These are phyloP conservation scores for Trichoderma sp. DNA, from an alignment of 2,329 filamentous ascomycete genomes.

Conservation along the genomic window DNA sequence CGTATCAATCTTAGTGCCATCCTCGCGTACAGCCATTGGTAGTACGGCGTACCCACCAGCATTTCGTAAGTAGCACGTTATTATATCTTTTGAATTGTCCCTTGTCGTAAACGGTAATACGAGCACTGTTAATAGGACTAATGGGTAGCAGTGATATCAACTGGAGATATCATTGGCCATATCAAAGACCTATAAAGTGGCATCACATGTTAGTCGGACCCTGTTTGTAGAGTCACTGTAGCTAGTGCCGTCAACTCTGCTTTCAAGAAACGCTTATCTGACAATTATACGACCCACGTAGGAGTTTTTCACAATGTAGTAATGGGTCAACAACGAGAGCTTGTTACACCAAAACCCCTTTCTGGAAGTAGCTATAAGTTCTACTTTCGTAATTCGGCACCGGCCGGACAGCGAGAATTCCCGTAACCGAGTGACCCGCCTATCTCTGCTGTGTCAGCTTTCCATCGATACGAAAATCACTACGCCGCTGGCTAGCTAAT, in stretches of 20 bases:
- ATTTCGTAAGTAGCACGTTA: not conserved
- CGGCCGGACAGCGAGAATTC: not conserved
- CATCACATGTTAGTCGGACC: no score
- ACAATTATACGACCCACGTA: not conserved
- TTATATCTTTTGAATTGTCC: not conserved
- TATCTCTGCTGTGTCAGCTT: not conserved
- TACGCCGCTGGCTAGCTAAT: not conserved
- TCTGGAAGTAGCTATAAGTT: not conserved
- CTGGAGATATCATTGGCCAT: no score
- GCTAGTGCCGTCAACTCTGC: no score
- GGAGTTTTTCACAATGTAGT: not conserved
- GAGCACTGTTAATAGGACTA: not conserved
- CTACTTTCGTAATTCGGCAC: not conserved
- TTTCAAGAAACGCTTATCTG: no score
- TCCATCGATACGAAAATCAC: not conserved
- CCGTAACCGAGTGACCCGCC: not conserved
- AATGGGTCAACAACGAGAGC: not conserved
- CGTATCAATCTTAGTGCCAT: not conserved
- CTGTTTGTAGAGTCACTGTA: no score
- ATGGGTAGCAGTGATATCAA: no score
- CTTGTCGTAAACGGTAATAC: not conserved
- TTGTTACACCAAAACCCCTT: not conserved
- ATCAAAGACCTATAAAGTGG: no score
- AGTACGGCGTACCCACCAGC: not conserved
- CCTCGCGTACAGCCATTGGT: not conserved